phyloP scores from a whole-genome alignment of 345 rosid genomes.

The Sonneratia caseolaris region DNA sequence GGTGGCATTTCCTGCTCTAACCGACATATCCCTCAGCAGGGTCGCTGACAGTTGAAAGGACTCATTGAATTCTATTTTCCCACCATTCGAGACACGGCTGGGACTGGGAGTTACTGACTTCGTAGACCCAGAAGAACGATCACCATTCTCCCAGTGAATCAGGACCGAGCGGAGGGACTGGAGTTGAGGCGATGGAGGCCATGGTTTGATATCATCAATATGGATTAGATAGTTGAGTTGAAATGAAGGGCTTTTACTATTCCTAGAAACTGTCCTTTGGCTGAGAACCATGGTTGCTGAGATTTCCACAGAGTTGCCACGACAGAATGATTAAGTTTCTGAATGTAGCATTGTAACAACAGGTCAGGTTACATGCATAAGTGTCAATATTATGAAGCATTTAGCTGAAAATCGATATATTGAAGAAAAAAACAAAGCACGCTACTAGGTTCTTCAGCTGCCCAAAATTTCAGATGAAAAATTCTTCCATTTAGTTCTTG shows the following conservation, averaged over 20 bases:
- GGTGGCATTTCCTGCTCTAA: slow-evolving; percentile 40
- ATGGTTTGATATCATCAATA: slow-evolving; percentile 75
- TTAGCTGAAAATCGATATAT: not conserved
- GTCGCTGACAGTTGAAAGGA: slow-evolving; percentile 66
- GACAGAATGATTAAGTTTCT: not conserved
- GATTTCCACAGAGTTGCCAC: not conserved
- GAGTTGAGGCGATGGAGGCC: slow-evolving; percentile 93
- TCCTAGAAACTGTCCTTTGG: slow-evolving; percentile 34
- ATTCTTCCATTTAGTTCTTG: not conserved
- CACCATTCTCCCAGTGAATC: slow-evolving; percentile 90
- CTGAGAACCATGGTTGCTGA: slow-evolving; percentile 50
- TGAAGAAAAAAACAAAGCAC: not conserved
- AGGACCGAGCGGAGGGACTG: slow-evolving; percentile 73
- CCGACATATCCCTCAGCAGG: slow-evolving; percentile 42
- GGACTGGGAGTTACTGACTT: slow-evolving; percentile 49
- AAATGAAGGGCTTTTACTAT: slow-evolving; percentile 33
- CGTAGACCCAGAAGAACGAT: slow-evolving; percentile 62
- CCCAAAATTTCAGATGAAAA: too few relatives aligned
- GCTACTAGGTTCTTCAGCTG: not conserved
- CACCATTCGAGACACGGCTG: slow-evolving; percentile 59
- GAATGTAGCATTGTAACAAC: not conserved
- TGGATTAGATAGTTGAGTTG: slow-evolving; percentile 55
- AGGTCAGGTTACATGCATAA: not conserved
- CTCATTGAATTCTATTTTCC: slow-evolving; percentile 75
- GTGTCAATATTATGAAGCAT: not conserved